phyloP scores from a whole-genome alignment of 2,329 filamentous ascomycete genomes.

The Myriosclerotinia duriaeana region DNA sequence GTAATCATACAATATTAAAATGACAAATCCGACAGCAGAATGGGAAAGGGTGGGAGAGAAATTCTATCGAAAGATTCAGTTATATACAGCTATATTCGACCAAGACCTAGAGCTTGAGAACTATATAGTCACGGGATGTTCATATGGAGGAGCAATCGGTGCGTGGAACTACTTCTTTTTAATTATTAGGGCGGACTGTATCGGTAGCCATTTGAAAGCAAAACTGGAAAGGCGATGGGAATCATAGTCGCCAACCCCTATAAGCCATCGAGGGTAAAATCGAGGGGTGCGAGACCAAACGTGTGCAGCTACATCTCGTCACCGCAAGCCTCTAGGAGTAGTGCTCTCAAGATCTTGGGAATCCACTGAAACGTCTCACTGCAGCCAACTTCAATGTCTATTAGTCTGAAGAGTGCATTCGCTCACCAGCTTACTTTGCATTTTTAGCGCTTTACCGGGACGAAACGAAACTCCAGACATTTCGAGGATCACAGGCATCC shows the following conservation, averaged over 20 bases:
- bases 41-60: conserved; percentile 93
- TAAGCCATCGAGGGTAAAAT: background rate
- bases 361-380: background rate
- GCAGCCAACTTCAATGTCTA: background rate
- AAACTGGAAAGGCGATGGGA: background rate
- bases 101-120: conserved; percentile 92
- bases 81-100: conserved; percentile 93
- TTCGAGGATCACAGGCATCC: conserved; percentile 66
- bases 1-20: conserved; percentile 24
- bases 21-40: conserved; percentile 56
- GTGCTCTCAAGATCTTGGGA: background rate
- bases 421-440: conserved; percentile 17
- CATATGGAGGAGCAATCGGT: conserved; percentile 93
- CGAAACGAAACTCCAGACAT: conserved; percentile 78
- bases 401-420: background rate
- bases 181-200: background rate
- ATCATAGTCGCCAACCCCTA: background rate
- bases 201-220: no score
- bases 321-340: background rate
- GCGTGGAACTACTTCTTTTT: conserved; percentile 41
- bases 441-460: conserved; percentile 79
- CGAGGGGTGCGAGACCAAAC: background rate
- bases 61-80: conserved; percentile 92
- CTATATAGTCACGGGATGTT: conserved; percentile 86
- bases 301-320: background rate